Evolutionary conservation across 306 rosid species (phyloP).

Genomic region (Vachellia collinsii): DNA sequence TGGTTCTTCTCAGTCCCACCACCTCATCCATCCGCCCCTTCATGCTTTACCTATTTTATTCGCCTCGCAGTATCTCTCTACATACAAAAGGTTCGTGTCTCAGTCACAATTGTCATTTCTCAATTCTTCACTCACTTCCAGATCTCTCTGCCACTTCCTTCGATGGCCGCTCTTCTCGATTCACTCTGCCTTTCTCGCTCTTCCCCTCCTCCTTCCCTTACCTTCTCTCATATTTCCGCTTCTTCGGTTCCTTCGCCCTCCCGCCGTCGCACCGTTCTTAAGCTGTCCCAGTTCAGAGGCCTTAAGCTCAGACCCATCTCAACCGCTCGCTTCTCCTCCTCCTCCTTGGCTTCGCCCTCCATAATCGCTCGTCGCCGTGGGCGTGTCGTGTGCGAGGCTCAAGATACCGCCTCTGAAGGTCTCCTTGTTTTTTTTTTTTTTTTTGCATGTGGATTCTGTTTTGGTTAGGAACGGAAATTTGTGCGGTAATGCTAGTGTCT

Average conservation of each 20-base stretch:
- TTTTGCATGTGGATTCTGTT: not conserved
- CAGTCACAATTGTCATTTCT: not conserved
- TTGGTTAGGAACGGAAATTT: not conserved
- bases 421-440: not conserved
- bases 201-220: constrained; percentile 37
- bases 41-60: not conserved
- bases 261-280: constrained; percentile 32
- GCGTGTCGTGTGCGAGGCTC: constrained; percentile 63
- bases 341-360: constrained; percentile 27
- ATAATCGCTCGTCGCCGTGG: constrained; percentile 40
- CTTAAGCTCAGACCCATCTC: constrained; percentile 48
- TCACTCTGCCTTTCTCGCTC: constrained; percentile 57
- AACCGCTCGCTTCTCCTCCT: constrained; percentile 33
- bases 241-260: constrained; percentile 44
- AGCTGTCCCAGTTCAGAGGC: constrained; percentile 48
- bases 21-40: not conserved
- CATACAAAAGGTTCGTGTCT: not conserved
- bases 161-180: constrained; percentile 70
- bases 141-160: constrained; percentile 28
- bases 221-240: constrained; percentile 37
- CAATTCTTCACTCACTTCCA: not conserved
- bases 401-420: constrained; percentile 67
- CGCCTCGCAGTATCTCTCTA: not conserved
- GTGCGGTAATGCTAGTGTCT: not conserved
- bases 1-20: not conserved